Evolutionary conservation across 129 eudicot species (phyloP), one percentile per base, ranked within the genome.

Genomic region (Flaveria robusta): DNA sequence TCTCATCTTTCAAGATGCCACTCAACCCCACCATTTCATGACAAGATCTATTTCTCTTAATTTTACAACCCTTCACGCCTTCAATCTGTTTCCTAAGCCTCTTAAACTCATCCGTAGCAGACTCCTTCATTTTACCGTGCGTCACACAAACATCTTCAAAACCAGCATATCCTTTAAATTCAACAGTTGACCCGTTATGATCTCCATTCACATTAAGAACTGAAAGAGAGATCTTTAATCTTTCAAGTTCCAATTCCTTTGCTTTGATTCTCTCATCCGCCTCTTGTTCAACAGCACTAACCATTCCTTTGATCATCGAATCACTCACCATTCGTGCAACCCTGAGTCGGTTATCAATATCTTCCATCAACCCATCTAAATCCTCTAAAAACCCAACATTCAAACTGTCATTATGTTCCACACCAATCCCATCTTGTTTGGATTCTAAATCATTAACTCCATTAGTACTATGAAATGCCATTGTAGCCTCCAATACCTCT

Each of bases 301-400:
- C 88, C 81, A 89, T 85, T 22, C 97, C 99, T 71, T 88, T 95
- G 8, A 85, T 86, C 34, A 95, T 72, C 0, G 99, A 81, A 63
- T 91, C 94, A 77, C 89, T 83, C 43, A 95, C 99, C 97, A 95
- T 85, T 79, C 99, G 81, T 1, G 97, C 85, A 29, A 95, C 64
- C 43, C 70, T 83, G 10, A 95, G 68, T 5, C 92, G 74, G 14
- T 85, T 89, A 83, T 86, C 84, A 3, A 95, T 79, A 69, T 89
- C 99, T n/a, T 91, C 91, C 84, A 80, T 77, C 69, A 76, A 76
- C 2, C 83, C 72, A 79, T 95, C 99, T 19, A 84, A 83, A 73
- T 86, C 92, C 37, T 89, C 89, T 65, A 95, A 54, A 71, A 94
- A 47, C 62, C 81, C 80, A 51, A 66, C 87, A 51, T 80, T 85